phyloP scores from a whole-genome alignment of 306 rosid genomes.

The Fragaria vesca region DNA sequence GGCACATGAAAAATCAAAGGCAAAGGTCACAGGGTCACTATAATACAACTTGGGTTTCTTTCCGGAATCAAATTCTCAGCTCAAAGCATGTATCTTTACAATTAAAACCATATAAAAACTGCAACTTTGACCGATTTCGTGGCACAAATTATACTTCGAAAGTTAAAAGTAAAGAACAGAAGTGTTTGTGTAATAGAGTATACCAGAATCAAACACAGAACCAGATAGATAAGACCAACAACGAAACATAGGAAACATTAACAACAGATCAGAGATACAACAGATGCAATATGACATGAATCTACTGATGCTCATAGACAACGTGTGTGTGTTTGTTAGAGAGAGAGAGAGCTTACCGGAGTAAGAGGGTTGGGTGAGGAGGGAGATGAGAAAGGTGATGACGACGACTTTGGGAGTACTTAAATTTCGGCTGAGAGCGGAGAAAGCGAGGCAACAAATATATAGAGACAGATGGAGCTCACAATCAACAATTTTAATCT shows the following conservation, averaged over 20 bases:
- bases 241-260: not conserved
- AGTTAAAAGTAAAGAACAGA: not conserved
- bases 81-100: not conserved
- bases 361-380: not conserved
- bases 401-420: not conserved
- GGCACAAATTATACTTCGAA: not conserved
- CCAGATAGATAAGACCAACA: not conserved
- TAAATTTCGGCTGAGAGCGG: slow-evolving; percentile 19
- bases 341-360: slow-evolving; percentile 23
- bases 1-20: not conserved
- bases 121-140: not conserved
- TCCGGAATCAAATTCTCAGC: not conserved
- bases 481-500: too few species aligned
- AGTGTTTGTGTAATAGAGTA: not conserved
- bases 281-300: slow-evolving; percentile 4
- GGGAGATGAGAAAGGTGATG: not conserved
- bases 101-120: not conserved
- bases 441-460: slow-evolving; percentile 9
- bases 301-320: not conserved
- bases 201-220: not conserved
- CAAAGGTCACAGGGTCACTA: not conserved
- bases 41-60: not conserved
- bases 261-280: not conserved
- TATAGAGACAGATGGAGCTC: not conserved
- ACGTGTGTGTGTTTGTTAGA: not conserved